phyloP scores from a whole-genome alignment of 2,329 filamentous ascomycete species.

The Diaporthe ampelina region DNA sequence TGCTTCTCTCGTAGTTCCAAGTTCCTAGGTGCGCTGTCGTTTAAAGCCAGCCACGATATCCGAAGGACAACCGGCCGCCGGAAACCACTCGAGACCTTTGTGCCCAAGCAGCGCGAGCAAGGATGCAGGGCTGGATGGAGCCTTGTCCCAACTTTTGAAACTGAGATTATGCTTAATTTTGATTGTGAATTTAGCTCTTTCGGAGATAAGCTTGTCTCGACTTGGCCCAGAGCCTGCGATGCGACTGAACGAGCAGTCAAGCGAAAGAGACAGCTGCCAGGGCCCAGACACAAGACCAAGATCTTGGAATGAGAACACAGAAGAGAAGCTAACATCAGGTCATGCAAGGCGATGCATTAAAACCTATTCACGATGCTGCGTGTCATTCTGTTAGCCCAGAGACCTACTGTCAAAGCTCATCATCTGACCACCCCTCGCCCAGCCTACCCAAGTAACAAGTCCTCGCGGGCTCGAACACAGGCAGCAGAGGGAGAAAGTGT shows the following conservation, averaged over 20 bases:
- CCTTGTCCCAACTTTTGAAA: not conserved
- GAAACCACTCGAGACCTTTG: no score
- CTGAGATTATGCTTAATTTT: slow-evolving; percentile 1
- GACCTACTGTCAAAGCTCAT: not conserved
- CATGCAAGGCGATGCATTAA: not conserved
- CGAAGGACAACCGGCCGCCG: not conserved
- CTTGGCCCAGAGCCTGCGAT: not conserved
- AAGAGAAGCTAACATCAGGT: not conserved
- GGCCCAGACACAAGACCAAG: not conserved
- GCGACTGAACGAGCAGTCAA: not conserved
- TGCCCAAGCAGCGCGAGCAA: not conserved
- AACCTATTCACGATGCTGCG: not conserved
- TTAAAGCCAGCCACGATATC: not conserved
- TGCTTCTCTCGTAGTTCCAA: not conserved
- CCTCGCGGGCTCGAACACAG: no score
- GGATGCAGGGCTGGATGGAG: not conserved
- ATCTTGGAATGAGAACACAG: no score
- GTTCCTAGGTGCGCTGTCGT: not conserved
- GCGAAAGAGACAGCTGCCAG: not conserved
- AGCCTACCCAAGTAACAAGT: not conserved
- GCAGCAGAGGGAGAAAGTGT: no score
- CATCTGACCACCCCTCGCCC: slow-evolving; percentile 3
- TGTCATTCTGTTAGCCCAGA: not conserved
- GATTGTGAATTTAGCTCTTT: not conserved
- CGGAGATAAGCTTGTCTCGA: slow-evolving; percentile 8